These are phyloP conservation scores for Solanum virginianum DNA, from an alignment of 257 asterid genomes.

Conservation along the genomic window DNA sequence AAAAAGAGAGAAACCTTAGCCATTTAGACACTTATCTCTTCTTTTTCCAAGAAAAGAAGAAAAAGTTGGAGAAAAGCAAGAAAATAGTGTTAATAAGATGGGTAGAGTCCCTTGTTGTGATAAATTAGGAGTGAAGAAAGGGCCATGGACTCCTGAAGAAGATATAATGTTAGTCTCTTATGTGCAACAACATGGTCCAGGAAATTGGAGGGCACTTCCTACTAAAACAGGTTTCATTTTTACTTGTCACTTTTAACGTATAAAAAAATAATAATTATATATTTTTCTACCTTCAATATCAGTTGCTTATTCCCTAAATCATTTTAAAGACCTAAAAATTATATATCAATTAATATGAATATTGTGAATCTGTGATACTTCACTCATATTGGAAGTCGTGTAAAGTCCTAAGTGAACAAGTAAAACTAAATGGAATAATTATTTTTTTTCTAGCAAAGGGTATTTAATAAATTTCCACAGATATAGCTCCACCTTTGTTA, in stretches of 20 bases:
- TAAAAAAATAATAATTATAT: no score
- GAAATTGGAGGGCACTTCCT: slow-evolving; percentile 88
- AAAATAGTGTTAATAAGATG: slow-evolving; percentile 11
- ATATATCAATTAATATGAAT: no score
- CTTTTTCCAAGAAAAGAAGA: slow-evolving; percentile 29
- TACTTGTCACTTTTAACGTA: no score
- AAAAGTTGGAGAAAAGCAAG: background rate
- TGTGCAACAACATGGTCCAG: slow-evolving; percentile 86
- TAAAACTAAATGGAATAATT: no score
- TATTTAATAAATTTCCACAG: background rate
- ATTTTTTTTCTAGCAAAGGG: background rate
- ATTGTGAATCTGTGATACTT: no score
- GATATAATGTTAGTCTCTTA: slow-evolving; percentile 70
- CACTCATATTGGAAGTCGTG: no score
- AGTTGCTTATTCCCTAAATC: no score
- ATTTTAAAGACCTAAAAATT: no score
- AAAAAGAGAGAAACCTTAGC: background rate
- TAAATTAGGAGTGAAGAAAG: slow-evolving; percentile 76
- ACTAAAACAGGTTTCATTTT: slow-evolving; percentile 40
- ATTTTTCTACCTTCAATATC: no score
- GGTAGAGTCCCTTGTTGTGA: slow-evolving; percentile 98
- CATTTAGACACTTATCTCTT: background rate
- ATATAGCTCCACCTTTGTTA: no score
- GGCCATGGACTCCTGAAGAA: slow-evolving; percentile 98
- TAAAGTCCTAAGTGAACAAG: no score